Evolutionary conservation across 805 yeast species (phyloP).

Genomic region (Lipomyces chichibuensis): DNA sequence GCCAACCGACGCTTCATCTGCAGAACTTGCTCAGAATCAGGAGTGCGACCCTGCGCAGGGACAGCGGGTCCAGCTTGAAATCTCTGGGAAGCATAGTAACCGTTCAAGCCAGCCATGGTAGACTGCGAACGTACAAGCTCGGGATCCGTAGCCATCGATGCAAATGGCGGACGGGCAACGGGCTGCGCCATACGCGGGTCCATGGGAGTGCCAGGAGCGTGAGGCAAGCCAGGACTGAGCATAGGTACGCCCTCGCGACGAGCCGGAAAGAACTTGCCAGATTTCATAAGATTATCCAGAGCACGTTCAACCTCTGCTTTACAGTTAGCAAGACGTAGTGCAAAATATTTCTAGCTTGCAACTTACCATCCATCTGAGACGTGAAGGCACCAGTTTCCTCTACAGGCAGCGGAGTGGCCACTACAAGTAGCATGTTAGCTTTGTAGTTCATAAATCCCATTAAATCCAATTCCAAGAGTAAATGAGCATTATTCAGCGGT

Average conservation of each 20-base stretch:
- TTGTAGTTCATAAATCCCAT: not conserved
- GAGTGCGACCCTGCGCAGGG: conserved; percentile 14
- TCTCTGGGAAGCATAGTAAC: conserved; percentile 31
- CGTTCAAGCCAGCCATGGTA: conserved; percentile 29
- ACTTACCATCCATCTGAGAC: conserved; percentile 36
- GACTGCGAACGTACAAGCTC: conserved; percentile 34
- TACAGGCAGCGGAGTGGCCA: conserved; percentile 24
- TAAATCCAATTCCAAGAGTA: not conserved
- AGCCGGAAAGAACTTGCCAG: conserved; percentile 37
- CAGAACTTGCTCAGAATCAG: conserved; percentile 35
- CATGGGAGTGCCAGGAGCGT: conserved; percentile 26
- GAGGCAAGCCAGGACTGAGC: conserved; percentile 22
- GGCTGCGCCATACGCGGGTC: conserved; percentile 36
- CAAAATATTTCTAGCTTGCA: not conserved
- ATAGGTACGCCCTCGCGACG: conserved; percentile 33
- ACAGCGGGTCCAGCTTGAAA: conserved; percentile 24
- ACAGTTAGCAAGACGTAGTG: not conserved
- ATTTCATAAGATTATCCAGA: conserved; percentile 36
- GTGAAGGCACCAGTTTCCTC: conserved; percentile 36
- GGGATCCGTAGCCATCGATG: conserved; percentile 26
- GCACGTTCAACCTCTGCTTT: conserved; percentile 36
- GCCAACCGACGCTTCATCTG: conserved; percentile 37
- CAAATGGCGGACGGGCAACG: conserved; percentile 28
- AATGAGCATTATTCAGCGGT: not conserved
- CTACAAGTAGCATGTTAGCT: conserved; percentile 12